A percentile compares a stretch with the other conserved stretches of the same genome.
phyloP scores from a whole-genome alignment of 495 filamentous ascomycete species.

The Aspergillus indologenus region DNA sequence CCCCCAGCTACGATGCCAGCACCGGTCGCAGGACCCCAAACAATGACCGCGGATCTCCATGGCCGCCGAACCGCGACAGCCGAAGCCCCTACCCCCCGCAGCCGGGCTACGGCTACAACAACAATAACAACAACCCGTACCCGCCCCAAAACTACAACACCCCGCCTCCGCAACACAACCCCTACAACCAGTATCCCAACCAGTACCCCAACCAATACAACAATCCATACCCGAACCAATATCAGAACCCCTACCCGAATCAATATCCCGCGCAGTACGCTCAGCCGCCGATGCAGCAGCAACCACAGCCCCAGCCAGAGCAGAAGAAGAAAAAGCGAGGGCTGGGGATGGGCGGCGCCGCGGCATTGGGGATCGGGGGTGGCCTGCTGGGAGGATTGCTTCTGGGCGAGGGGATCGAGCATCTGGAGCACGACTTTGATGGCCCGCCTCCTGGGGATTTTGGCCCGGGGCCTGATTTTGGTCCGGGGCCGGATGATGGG shows the following conservation, averaged over 20 bases:
- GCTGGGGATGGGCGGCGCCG: background rate
- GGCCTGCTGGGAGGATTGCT: background rate
- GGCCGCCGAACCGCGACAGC: background rate
- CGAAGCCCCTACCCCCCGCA: background rate
- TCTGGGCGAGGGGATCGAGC: background rate
- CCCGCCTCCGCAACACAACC: background rate
- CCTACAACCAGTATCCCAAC: background rate
- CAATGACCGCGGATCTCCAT: background rate
- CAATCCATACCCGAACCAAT: background rate
- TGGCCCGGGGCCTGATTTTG: background rate
- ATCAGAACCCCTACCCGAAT: background rate
- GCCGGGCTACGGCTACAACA: background rate
- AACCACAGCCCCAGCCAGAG: background rate
- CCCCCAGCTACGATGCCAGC: constrained; percentile 2
- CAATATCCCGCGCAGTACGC: background rate
- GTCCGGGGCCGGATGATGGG: background rate
- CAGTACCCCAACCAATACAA: background rate
- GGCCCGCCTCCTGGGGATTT: background rate
- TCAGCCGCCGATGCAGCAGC: background rate
- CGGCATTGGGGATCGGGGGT: background rate
- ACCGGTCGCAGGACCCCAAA: background rate
- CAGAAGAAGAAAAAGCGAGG: background rate
- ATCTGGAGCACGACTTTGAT: background rate
- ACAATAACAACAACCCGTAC: background rate
- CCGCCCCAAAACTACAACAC: background rate